These are phyloP conservation scores for Immersiella caudata DNA, from an alignment of 495 filamentous ascomycete species.

Conservation along the genomic window DNA sequence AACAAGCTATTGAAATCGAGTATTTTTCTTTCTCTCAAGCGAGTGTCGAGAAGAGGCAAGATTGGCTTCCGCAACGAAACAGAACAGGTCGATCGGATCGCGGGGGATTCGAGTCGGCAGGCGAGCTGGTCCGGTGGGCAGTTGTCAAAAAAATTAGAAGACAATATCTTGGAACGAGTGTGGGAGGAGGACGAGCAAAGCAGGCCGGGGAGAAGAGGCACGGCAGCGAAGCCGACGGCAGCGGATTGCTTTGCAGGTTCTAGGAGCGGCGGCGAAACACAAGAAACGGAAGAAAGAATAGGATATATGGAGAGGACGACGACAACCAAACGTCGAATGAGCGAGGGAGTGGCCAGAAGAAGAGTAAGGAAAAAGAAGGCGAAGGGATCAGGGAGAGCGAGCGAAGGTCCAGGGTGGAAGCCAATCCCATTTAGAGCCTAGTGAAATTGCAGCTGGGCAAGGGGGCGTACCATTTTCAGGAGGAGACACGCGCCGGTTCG, in stretches of 20 bases:
- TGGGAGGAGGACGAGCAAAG: conserved; percentile 17
- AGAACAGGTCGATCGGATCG: not conserved
- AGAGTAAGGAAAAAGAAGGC: conserved; percentile 26
- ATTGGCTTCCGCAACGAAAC: conserved; percentile 14
- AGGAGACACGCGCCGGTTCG: conserved; percentile 8
- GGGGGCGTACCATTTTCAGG: conserved; percentile 18
- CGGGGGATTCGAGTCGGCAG: not conserved
- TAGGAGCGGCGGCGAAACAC: conserved; percentile 5
- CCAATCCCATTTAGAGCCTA: conserved; percentile 30
- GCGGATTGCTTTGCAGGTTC: not conserved
- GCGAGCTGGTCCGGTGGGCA: conserved; percentile 9
- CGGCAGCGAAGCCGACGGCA: conserved; percentile 16
- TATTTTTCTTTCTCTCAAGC: conserved; percentile 24
- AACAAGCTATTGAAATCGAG: conserved; percentile 30
- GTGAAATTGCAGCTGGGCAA: conserved; percentile 37
- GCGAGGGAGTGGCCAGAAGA: conserved; percentile 31
- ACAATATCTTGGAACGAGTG: conserved; percentile 31
- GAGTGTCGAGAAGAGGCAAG: conserved; percentile 35
- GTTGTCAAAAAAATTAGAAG: conserved; percentile 30
- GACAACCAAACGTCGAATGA: conserved; percentile 33
- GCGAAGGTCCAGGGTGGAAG: conserved; percentile 28
- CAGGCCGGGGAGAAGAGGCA: conserved; percentile 9
- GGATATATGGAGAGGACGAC: conserved; percentile 21
- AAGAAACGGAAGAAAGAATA: conserved; percentile 22
- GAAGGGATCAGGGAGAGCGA: conserved; percentile 26